These are phyloP conservation scores for Solidago caesia DNA, from an alignment of 129 eudicot genomes.

Conservation along the genomic window DNA sequence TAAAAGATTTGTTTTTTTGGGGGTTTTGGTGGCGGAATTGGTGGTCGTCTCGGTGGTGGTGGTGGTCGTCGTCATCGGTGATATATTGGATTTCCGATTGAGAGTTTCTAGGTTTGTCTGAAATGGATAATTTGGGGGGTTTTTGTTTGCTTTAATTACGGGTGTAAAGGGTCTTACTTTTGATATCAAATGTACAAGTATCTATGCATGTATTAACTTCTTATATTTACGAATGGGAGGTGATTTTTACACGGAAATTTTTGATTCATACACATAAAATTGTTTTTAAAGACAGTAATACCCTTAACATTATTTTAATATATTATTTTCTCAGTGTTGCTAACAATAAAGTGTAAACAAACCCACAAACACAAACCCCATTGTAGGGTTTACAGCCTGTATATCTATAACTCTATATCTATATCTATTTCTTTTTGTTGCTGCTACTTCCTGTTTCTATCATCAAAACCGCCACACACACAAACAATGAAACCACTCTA, in stretches of 20 bases:
- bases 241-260: no score
- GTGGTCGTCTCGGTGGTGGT: slow-evolving; percentile 21
- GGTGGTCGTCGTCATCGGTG: slow-evolving; percentile 38
- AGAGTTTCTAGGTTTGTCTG: slow-evolving; percentile 43
- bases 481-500: neutral
- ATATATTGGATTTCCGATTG: slow-evolving; percentile 37
- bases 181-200: no score
- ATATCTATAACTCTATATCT: neutral
- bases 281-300: no score
- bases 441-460: neutral
- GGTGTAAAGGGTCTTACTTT: no score
- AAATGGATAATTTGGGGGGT: slow-evolving; percentile 34
- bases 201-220: no score
- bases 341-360: neutral
- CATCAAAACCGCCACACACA: neutral
- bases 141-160: no score
- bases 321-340: no score
- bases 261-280: no score
- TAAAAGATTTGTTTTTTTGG: slow-evolving; percentile 68
- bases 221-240: no score
- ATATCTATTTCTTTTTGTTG: neutral
- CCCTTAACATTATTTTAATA: no score
- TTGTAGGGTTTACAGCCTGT: slow-evolving; percentile 7
- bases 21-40: slow-evolving; percentile 30
- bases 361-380: neutral